These are phyloP conservation scores for Solanum gandarillasii DNA, from an alignment of 257 asterid genomes.

Conservation along the genomic window DNA sequence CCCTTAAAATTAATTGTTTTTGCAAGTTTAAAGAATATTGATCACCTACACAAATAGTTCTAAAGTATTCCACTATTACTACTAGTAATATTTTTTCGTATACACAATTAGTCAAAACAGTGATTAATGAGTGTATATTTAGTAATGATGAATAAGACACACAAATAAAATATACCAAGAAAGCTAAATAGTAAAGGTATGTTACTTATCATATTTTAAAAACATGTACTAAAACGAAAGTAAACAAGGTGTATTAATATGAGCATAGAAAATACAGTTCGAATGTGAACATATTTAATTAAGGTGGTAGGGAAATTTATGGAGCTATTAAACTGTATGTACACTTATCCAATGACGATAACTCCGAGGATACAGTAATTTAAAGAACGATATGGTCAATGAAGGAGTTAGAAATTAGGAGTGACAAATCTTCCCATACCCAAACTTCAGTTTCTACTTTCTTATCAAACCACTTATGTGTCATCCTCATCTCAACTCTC, in stretches of 20 bases:
- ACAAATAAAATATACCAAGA: background rate
- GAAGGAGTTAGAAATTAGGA: conserved; percentile 1
- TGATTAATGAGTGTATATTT: background rate
- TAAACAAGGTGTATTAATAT: background rate
- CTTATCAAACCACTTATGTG: background rate
- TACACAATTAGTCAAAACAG: background rate
- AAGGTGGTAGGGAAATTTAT: background rate
- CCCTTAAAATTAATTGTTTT: background rate
- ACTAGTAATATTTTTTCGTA: background rate
- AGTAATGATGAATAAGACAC: background rate
- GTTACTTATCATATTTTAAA: too few species aligned
- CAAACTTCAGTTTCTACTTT: background rate
- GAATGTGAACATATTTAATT: background rate
- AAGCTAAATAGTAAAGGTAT: background rate
- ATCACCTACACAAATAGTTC: background rate
- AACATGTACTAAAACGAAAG: background rate
- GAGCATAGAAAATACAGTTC: background rate
- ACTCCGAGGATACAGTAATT: background rate
- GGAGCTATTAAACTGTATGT: background rate
- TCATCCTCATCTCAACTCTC: background rate
- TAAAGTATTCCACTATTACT: background rate
- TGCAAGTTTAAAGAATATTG: background rate
- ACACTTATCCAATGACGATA: background rate
- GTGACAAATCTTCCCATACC: background rate
- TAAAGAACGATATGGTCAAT: background rate